Evolutionary conservation across 805 yeast species (phyloP).

Genomic region (Kazachstania martiniae): DNA sequence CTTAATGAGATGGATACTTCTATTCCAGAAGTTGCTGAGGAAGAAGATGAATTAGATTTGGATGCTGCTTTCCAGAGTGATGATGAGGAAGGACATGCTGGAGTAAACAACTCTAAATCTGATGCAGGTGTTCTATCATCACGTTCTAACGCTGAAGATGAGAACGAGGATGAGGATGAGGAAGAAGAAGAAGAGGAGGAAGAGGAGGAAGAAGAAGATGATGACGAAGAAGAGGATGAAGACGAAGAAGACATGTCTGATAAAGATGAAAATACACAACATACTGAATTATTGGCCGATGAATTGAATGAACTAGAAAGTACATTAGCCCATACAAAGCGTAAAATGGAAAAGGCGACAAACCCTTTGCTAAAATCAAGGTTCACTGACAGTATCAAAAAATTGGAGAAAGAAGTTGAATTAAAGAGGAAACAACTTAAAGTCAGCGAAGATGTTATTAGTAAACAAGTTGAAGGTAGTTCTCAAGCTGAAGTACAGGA

Average conservation of each 20-base stretch:
- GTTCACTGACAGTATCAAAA: slow-evolving; percentile 67
- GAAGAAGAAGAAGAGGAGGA: slow-evolving; percentile 38
- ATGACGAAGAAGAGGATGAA: slow-evolving; percentile 39
- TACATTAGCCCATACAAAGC: slow-evolving; percentile 65
- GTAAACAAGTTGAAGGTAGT: slow-evolving; percentile 7
- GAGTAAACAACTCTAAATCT: not conserved
- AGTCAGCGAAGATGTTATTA: slow-evolving; percentile 24
- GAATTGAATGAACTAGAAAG: slow-evolving; percentile 74
- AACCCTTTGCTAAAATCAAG: slow-evolving; percentile 83
- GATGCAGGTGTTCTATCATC: not conserved
- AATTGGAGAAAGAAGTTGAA: slow-evolving; percentile 73
- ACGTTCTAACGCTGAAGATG: slow-evolving; percentile 19
- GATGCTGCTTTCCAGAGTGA: slow-evolving; percentile 42
- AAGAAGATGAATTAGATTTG: slow-evolving; percentile 45
- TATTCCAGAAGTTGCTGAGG: slow-evolving; percentile 26
- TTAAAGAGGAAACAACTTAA: slow-evolving; percentile 61
- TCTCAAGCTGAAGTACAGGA: slow-evolving; percentile 12
- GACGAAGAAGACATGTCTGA: slow-evolving; percentile 42
- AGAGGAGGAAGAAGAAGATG: slow-evolving; percentile 35
- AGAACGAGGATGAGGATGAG: slow-evolving; percentile 28
- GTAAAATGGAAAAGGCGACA: slow-evolving; percentile 59
- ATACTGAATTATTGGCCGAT: slow-evolving; percentile 67
- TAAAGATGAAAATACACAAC: slow-evolving; percentile 48
- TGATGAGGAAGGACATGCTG: slow-evolving; percentile 22
- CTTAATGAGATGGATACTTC: no score